Evolutionary conservation across 305 asterid genomes (phyloP).

Genomic region (Fraxinus latifolia): DNA sequence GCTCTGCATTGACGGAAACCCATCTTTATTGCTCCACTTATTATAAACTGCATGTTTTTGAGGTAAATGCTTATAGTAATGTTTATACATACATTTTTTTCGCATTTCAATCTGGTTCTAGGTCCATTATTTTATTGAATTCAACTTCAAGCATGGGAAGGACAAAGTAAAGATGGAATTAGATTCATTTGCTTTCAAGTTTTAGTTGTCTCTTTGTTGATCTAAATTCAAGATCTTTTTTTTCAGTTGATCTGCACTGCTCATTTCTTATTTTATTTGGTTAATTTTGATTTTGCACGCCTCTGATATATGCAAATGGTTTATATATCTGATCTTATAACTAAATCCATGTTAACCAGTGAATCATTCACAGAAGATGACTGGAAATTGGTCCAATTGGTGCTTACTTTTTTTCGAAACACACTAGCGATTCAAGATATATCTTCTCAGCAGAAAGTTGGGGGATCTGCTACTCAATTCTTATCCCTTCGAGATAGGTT

Average conservation of each 20-base stretch:
- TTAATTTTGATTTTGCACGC: slow-evolving; percentile 12
- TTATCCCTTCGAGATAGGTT: slow-evolving; percentile 71
- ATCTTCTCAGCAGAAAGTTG: slow-evolving; percentile 73
- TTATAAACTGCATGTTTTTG: neutral
- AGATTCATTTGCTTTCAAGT: neutral
- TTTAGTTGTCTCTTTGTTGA: neutral
- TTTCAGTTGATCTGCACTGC: neutral
- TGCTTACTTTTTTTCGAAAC: slow-evolving; percentile 83
- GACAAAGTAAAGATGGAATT: neutral
- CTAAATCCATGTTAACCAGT: slow-evolving; percentile 47
- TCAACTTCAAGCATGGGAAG: neutral
- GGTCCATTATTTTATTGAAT: neutral
- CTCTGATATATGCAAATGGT: neutral
- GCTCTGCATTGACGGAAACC: neutral
- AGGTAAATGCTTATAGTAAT: neutral
- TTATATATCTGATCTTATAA: slow-evolving; percentile 13
- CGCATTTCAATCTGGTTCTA: neutral
- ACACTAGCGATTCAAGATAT: slow-evolving; percentile 82
- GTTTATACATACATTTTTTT: neutral
- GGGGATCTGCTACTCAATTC: slow-evolving; percentile 68
- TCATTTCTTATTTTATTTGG: neutral
- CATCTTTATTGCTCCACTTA: neutral
- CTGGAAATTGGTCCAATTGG: slow-evolving; percentile 94
- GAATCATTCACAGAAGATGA: slow-evolving; percentile 89
- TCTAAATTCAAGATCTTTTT: neutral